A percentile compares a stretch with the other conserved stretches of the same genome.
Evolutionary conservation across 805 yeast species (phyloP).

Genomic region (Danielia reshetovae): DNA sequence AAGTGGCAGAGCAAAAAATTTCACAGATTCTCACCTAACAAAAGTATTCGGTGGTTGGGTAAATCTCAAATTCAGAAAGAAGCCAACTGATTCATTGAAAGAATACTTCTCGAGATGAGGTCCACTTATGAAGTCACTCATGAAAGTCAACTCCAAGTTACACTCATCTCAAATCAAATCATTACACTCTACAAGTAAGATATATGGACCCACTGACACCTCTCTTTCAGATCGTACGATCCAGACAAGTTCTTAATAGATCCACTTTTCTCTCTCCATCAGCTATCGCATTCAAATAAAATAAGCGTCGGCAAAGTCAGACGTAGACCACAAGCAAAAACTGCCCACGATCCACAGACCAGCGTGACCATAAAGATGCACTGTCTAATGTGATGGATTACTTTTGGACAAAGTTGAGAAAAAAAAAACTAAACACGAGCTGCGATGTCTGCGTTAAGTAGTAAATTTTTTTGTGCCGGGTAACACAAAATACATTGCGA

Average conservation of each 20-base stretch:
- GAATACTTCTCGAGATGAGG: no score
- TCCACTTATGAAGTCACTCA: no score
- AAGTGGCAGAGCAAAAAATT: background rate
- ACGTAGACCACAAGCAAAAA: conserved; percentile 23
- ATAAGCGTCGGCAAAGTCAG: conserved; percentile 19
- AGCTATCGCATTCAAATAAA: conserved; percentile 38
- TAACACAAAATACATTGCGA: conserved; percentile 9
- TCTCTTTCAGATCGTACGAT: conserved; percentile 41
- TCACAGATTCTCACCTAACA: no score
- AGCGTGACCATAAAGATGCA: conserved; percentile 40
- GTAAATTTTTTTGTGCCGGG: conserved; percentile 12
- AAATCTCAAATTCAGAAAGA: no score
- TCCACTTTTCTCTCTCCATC: conserved; percentile 43
- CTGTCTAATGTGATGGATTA: conserved; percentile 68
- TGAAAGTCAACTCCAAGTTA: no score
- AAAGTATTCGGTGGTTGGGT: no score
- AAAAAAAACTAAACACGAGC: conserved; percentile 12
- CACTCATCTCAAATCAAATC: no score
- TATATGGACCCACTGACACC: conserved; percentile 49
- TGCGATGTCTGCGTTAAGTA: conserved; percentile 5
- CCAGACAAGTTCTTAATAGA: conserved; percentile 51
- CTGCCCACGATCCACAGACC: conserved; percentile 22
- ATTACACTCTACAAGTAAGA: conserved; percentile 10
- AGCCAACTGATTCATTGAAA: no score
- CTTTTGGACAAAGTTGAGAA: conserved; percentile 62